Evolutionary conservation across 495 filamentous ascomycete genomes (phyloP), one percentile per base, ranked within the genome.

Genomic region (Xylaria castorea): DNA sequence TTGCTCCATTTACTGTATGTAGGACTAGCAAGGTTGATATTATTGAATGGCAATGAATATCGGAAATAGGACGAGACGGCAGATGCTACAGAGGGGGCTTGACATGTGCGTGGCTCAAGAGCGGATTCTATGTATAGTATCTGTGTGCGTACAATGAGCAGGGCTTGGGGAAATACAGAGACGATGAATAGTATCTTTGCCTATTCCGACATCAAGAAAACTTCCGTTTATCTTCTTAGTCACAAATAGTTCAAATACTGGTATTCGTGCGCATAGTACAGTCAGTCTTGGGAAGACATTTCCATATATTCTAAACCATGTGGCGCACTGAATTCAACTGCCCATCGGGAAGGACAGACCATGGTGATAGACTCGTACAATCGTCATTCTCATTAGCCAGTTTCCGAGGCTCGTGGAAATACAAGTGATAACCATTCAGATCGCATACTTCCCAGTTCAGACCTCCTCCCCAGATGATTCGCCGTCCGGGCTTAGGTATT

Each of bases 11-110:
- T 1, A 18, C 25, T 22, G 22, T 22, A 48, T 14, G 62, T 34
- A 65, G 25, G 22, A 65, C 60, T 16, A 20, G 57, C 57, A 61
- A 38, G 57, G 57, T 34, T 38, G 30, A 61, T 61, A 38, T 34
- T 38, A 20, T 61, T 2, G 57, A 61, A 55, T 55, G 51, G 51
- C 12, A 25, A 55, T 55, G 51, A 55, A 16, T 30, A 51, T 22
- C 46, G 6, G n/a, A 51, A 16, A 57, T 61, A 61, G 58, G 25
- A 61, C 58, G 32, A 11, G 58, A 38, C 6, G 57, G 53, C 53
- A 32, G 18, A 8, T 30, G 53, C 32, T 32, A 25, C 12, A 25
- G 27, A 53, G 9, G 48, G n/a, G n/a, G 8, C 22, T 27, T 27
- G 50, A 27, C 50, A 27, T n/a, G 6, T 22, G 20, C 27, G 50